Conservation (phyloP, 352 stramenopile genomes). For the Pythium vanterpoolii region DNA sequence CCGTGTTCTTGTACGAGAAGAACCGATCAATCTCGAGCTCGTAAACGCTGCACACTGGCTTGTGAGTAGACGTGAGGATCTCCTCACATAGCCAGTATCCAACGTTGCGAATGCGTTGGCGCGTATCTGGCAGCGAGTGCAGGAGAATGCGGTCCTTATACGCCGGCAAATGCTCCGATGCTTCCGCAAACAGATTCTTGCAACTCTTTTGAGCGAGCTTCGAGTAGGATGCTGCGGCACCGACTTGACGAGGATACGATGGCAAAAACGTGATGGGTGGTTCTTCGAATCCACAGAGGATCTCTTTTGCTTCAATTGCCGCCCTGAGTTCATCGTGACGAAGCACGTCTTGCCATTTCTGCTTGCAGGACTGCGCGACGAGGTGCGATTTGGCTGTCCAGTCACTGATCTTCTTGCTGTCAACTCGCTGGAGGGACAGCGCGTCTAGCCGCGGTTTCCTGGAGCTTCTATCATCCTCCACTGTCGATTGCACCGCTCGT, state of each 20-base stretch:
- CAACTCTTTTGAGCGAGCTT: constrained; percentile 61
- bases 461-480: background rate
- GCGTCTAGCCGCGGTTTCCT: constrained; percentile 17
- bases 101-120: constrained; percentile 50
- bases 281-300: constrained; percentile 86
- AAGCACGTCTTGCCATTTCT: constrained; percentile 73
- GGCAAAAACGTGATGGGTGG: constrained; percentile 72
- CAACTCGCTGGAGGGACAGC: constrained; percentile 13
- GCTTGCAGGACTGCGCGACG: constrained; percentile 47
- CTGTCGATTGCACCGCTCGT: background rate
- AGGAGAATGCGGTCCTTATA: constrained; percentile 77
- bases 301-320: constrained; percentile 76
- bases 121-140: constrained; percentile 65
- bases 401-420: constrained; percentile 63
- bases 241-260: constrained; percentile 65
- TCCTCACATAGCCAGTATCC: constrained; percentile 69
- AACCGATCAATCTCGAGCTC: constrained; percentile 75
- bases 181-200: constrained; percentile 47
- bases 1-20: constrained; percentile 63
- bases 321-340: constrained; percentile 66
- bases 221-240: constrained; percentile 53
- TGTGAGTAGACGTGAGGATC: constrained; percentile 63
- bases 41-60: constrained; percentile 68
- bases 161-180: constrained; percentile 26
- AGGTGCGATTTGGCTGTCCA: constrained; percentile 60